Conservation (phyloP, 1,139 yeast genomes). For the Candida albicans region DNA sequence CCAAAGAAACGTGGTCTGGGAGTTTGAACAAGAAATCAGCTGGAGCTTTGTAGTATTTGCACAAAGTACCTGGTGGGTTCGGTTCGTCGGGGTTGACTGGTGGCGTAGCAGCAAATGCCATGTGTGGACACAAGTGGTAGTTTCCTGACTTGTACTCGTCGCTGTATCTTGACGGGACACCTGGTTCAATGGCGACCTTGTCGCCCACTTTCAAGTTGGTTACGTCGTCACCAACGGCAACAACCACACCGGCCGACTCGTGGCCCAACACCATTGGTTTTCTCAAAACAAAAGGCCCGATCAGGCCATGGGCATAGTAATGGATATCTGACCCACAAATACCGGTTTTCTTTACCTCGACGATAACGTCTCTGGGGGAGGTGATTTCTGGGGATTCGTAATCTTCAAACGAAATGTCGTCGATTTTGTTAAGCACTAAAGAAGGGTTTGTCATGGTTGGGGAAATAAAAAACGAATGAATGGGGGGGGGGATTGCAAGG, state of each 20-base stretch:
- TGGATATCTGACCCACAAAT: constrained; percentile 90
- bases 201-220: constrained; percentile 68
- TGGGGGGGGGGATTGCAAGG: too few species aligned
- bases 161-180: constrained; percentile 74
- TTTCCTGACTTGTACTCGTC: constrained; percentile 73
- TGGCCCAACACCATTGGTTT: constrained; percentile 75
- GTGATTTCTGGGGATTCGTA: constrained; percentile 62
- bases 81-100: constrained; percentile 37
- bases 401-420: constrained; percentile 64
- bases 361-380: constrained; percentile 69
- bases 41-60: constrained; percentile 72
- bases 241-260: constrained; percentile 72
- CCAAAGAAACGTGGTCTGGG: constrained; percentile 74
- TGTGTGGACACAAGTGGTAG: constrained; percentile 78
- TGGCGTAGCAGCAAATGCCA: constrained; percentile 89
- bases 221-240: constrained; percentile 64
- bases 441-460: constrained; percentile 52
- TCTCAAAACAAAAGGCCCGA: constrained; percentile 67
- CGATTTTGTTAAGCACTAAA: constrained; percentile 64
- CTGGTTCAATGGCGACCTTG: constrained; percentile 73
- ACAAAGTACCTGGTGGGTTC: constrained; percentile 67
- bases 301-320: constrained; percentile 75
- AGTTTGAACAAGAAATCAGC: constrained; percentile 80
- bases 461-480: neutral
- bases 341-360: constrained; percentile 75